Evolutionary conservation across 306 rosid genomes (phyloP).

Genomic region (Lagenaria siceraria): DNA sequence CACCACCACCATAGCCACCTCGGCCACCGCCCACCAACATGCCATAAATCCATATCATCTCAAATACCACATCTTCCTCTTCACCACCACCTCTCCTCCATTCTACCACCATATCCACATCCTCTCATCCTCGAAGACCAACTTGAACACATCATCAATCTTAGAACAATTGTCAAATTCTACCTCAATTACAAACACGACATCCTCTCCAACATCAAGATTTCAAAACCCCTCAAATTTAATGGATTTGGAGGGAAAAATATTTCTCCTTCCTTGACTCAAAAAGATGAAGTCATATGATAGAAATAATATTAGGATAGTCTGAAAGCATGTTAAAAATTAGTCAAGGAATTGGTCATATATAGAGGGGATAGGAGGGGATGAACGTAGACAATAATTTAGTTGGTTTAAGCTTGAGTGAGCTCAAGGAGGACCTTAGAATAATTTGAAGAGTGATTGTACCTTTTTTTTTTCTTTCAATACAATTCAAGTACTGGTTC

Average conservation of each 20-base stretch:
- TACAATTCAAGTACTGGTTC: neutral
- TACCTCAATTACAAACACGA: slow-evolving; percentile 38
- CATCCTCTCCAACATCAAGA: slow-evolving; percentile 27
- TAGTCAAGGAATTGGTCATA: neutral
- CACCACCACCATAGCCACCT: slow-evolving; percentile 9
- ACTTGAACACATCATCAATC: slow-evolving; percentile 53
- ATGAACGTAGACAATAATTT: no score
- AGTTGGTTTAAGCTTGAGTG: neutral
- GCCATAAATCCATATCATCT: slow-evolving; percentile 5
- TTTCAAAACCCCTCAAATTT: slow-evolving; percentile 23
- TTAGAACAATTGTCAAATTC: slow-evolving; percentile 45
- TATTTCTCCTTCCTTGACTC: slow-evolving; percentile 41
- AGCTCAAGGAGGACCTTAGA: neutral
- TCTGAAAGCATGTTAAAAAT: neutral
- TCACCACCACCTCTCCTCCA: slow-evolving; percentile 6
- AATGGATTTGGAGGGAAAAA: slow-evolving; percentile 57
- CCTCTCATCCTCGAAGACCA: slow-evolving; percentile 33
- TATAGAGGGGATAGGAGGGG: neutral
- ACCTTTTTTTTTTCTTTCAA: neutral
- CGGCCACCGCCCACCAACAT: slow-evolving; percentile 7
- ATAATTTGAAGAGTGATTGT: neutral
- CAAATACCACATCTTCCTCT: slow-evolving; percentile 29
- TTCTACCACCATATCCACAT: slow-evolving; percentile 9
- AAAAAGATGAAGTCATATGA: slow-evolving; percentile 53
- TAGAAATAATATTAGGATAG: neutral